Evolutionary conservation across 305 asterid species (phyloP).

Genomic region (Salvia sclarea): DNA sequence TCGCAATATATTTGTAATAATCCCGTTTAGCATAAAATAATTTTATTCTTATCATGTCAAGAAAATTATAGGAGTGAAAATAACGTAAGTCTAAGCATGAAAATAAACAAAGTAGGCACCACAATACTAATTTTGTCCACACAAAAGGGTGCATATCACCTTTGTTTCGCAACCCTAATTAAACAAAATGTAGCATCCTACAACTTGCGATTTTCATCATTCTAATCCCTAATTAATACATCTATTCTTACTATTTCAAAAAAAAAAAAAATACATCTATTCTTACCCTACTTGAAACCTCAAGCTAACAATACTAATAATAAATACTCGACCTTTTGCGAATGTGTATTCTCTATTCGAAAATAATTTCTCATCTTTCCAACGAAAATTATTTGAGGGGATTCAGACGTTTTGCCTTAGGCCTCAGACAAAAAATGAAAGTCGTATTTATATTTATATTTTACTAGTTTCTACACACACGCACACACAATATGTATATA

Average conservation of each 20-base stretch:
- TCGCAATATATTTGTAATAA: conserved; percentile 24
- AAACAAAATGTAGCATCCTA: conserved; percentile 25
- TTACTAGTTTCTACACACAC: no score
- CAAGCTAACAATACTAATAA: no score
- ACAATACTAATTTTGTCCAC: conserved; percentile 38
- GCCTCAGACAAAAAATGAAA: no score
- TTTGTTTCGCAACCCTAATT: conserved; percentile 20
- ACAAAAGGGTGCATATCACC: conserved; percentile 43
- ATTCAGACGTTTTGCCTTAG: no score
- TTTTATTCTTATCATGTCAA: conserved; percentile 49
- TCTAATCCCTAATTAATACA: conserved; percentile 4
- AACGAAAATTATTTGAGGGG: no score
- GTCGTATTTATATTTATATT: no score
- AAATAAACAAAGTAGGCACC: conserved; percentile 37
- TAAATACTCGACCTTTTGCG: no score
- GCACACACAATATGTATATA: no score
- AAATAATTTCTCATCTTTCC: no score
- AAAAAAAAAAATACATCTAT: no score
- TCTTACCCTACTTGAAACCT: not conserved
- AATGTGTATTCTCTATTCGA: no score
- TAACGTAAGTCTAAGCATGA: conserved; percentile 19
- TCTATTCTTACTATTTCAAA: no score
- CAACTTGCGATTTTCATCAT: conserved; percentile 24
- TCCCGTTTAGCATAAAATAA: conserved; percentile 10
- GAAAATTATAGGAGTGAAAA: conserved; percentile 27